These are phyloP conservation scores for Cymbidium sinense DNA, from an alignment of 106 monocot species.

Conservation along the genomic window DNA sequence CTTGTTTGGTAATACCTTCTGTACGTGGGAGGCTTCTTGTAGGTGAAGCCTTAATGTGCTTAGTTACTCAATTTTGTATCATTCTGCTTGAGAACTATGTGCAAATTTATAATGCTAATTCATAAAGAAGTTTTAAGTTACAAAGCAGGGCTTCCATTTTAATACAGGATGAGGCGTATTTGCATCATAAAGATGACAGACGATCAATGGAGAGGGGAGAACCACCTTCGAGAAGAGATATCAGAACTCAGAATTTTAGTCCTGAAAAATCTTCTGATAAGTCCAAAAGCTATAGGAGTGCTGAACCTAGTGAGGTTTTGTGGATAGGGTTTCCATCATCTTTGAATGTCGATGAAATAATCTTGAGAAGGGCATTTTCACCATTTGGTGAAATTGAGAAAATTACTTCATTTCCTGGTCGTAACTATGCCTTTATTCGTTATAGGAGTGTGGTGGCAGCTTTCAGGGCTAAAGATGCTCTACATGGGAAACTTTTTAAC, in stretches of 20 bases:
- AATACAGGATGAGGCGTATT: constrained; percentile 41
- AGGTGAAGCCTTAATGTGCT: not conserved
- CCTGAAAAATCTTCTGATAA: constrained; percentile 43
- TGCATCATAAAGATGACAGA: constrained; percentile 31
- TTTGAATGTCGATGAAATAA: constrained; percentile 59
- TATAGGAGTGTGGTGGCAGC: constrained; percentile 63
- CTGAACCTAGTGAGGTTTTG: constrained; percentile 84
- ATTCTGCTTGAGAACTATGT: not conserved
- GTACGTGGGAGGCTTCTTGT: not conserved
- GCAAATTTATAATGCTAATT: constrained; percentile 7
- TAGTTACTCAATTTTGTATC: not conserved
- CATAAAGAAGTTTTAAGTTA: constrained; percentile 24
- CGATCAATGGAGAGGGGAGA: constrained; percentile 34
- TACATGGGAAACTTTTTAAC: constrained; percentile 84
- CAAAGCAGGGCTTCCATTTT: constrained; percentile 57
- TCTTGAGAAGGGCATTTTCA: constrained; percentile 69
- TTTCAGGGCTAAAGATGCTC: constrained; percentile 89
- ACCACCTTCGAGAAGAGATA: constrained; percentile 34
- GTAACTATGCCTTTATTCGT: constrained; percentile 79
- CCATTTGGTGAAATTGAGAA: constrained; percentile 83
- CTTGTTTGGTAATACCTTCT: not conserved
- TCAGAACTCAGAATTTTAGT: constrained; percentile 23
- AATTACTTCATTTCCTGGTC: constrained; percentile 76
- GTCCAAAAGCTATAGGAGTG: constrained; percentile 27
- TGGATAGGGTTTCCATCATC: constrained; percentile 85